Evolutionary conservation across 2,329 filamentous ascomycete species (phyloP).

Genomic region (Leptographium radiaticola): DNA sequence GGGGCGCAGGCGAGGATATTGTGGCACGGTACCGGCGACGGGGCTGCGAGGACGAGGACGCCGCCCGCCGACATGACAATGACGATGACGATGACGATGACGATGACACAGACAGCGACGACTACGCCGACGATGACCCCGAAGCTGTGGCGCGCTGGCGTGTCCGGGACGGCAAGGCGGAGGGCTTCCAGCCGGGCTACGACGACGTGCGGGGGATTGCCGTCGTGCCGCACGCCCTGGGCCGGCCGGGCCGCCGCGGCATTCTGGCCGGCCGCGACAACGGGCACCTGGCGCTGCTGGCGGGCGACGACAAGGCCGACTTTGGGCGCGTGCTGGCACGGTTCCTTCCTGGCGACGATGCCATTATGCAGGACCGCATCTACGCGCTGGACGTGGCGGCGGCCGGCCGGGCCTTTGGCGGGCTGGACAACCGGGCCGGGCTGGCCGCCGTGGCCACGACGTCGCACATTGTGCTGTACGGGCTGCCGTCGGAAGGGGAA

Average conservation of each 20-base stretch:
- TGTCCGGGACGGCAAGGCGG: slow-evolving; percentile 22
- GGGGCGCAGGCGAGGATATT: slow-evolving; percentile 38
- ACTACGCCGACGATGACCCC: slow-evolving; percentile 1
- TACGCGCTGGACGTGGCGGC: slow-evolving; percentile 19
- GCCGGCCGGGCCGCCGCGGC: slow-evolving; percentile 15
- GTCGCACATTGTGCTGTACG: slow-evolving; percentile 20
- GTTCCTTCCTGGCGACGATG: slow-evolving; percentile 27
- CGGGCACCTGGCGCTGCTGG: slow-evolving; percentile 33
- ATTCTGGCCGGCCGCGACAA: slow-evolving; percentile 36
- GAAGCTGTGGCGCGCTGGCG: slow-evolving; percentile 20
- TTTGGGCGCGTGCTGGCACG: slow-evolving; percentile 6
- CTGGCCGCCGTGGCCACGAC: slow-evolving; percentile 21
- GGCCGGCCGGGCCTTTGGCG: background rate
- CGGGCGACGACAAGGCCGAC: slow-evolving; percentile 16
- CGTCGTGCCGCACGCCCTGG: slow-evolving; percentile 23
- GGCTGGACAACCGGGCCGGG: slow-evolving; percentile 4
- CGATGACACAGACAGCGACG: background rate
- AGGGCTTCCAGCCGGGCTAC: slow-evolving; percentile 27
- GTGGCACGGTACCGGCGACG: slow-evolving; percentile 25
- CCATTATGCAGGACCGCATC: slow-evolving; percentile 39
- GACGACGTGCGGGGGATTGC: slow-evolving; percentile 37
- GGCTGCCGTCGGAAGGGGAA: slow-evolving; percentile 11
- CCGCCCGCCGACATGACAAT: background rate
- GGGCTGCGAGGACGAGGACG: slow-evolving; percentile 1
- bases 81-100: background rate